Evolutionary conservation across 139 green algal species (phyloP).

Genomic region (Coelastrella sp.): DNA sequence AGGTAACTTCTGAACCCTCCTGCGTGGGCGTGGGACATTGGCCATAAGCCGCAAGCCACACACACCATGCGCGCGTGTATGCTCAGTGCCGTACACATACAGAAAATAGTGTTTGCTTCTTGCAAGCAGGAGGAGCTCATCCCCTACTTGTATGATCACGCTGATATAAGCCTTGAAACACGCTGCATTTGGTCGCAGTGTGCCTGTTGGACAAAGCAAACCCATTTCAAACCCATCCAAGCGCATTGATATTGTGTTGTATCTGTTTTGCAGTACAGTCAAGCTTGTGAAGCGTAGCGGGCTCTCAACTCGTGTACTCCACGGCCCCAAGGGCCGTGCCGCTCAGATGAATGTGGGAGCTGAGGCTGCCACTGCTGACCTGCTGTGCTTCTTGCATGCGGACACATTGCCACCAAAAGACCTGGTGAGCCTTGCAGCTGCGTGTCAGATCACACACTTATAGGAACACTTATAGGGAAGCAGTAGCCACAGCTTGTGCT

Average conservation of each 20-base stretch:
- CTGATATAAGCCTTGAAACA: too few relatives aligned
- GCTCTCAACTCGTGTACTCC: slow-evolving; percentile 28
- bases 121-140: too few relatives aligned
- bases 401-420: slow-evolving; percentile 64
- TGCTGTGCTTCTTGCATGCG: slow-evolving; percentile 74
- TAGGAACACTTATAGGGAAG: too few relatives aligned
- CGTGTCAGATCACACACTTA: background rate
- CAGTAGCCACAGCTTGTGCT: background rate
- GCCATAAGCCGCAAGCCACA: too few relatives aligned
- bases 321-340: slow-evolving; percentile 60
- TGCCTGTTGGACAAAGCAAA: too few relatives aligned
- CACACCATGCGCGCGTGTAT: too few relatives aligned
- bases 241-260: background rate
- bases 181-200: too few relatives aligned
- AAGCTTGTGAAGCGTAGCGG: slow-evolving; percentile 46
- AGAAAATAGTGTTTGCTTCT: too few relatives aligned
- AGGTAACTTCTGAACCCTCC: background rate
- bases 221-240: too few relatives aligned
- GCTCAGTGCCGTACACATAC: too few relatives aligned
- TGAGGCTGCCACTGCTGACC: slow-evolving; percentile 48
- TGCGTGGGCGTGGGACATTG: background rate
- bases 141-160: too few relatives aligned
- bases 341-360: slow-evolving; percentile 88
- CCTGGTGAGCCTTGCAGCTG: slow-evolving; percentile 48
- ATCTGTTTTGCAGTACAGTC: slow-evolving; percentile 56